A percentile compares a stretch with the other conserved stretches of the same genome.
These are phyloP conservation scores for Asterophora lycoperdoides DNA, from an alignment of 768 basidiomycete genomes.

Conservation along the genomic window DNA sequence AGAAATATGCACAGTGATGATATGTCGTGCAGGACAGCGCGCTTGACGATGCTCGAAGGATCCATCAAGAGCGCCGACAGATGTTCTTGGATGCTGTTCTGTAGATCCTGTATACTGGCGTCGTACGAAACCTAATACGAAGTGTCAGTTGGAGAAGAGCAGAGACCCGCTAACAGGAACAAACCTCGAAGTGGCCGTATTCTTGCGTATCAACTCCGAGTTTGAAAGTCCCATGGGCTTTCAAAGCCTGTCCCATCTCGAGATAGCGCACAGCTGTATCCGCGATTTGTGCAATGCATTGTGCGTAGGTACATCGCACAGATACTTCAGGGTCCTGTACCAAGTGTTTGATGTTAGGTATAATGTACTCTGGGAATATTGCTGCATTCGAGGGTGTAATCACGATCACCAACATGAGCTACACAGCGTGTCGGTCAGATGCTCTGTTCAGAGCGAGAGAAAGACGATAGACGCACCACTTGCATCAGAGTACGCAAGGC, in stretches of 20 bases:
- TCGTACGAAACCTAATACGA: conserved; percentile 81
- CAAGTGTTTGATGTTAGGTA: conserved; percentile 84
- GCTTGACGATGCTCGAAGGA: conserved; percentile 83
- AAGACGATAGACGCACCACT: conserved; percentile 50
- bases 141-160: background rate
- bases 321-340: conserved; percentile 80
- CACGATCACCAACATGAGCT: conserved; percentile 25
- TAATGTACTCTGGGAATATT: conserved; percentile 93
- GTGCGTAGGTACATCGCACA: conserved; percentile 76
- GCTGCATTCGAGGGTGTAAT: conserved; percentile 37
- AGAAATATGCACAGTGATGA: conserved; percentile 90
- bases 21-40: conserved; percentile 84
- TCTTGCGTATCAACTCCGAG: conserved; percentile 61
- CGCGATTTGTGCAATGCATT: conserved; percentile 80
- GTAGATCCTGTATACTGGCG: conserved; percentile 78
- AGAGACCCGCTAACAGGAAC: conserved; percentile 10
- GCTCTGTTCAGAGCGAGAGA: background rate
- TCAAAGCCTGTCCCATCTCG: conserved; percentile 90
- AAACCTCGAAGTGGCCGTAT: conserved; percentile 77
- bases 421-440: background rate
- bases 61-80: conserved; percentile 85
- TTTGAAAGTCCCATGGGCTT: conserved; percentile 74
- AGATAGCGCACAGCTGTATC: conserved; percentile 84
- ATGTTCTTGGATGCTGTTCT: conserved; percentile 81
- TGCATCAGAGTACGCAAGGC: conserved; percentile 78